phyloP scores from a whole-genome alignment of 768 basidiomycete genomes.

The Neoboletus brunneissimus region DNA sequence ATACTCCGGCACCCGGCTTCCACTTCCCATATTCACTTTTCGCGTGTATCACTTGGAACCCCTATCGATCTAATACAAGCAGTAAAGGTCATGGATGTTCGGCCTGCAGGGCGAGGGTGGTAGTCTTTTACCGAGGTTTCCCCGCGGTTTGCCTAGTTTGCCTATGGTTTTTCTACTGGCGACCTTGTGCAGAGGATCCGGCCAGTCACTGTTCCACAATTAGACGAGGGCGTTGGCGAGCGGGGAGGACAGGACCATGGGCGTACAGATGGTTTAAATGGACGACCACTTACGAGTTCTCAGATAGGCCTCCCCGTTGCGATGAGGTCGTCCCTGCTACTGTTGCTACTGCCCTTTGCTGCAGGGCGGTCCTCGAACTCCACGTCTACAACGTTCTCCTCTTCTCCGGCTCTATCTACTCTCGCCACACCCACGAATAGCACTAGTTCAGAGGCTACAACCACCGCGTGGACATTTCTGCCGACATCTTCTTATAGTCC shows the following conservation, averaged over 20 bases:
- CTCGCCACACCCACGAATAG: not conserved
- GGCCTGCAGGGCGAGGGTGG: not conserved
- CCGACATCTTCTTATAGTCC: not conserved
- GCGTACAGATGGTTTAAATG: not conserved
- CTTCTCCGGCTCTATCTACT: not conserved
- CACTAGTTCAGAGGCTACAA: not conserved
- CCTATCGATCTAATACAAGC: not conserved
- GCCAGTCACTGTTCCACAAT: not conserved
- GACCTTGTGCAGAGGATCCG: not conserved
- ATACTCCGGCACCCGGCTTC: not conserved
- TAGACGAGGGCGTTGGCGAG: not conserved
- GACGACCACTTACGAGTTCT: not conserved
- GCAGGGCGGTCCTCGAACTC: not conserved
- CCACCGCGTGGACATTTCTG: not conserved
- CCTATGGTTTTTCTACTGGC: not conserved
- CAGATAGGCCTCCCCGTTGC: not conserved
- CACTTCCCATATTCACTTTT: not conserved
- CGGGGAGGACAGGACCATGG: not conserved
- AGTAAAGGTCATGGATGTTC: not conserved
- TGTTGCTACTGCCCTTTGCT: conserved; percentile 1
- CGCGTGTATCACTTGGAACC: not conserved
- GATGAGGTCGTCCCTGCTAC: conserved; percentile 1
- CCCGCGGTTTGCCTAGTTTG: not conserved
- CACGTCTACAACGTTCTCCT: not conserved
- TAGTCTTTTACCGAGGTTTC: not conserved